Evolutionary conservation across 768 basidiomycete species (phyloP), one percentile per base, ranked within the genome.

Genomic region (Gloeostereum incarnatum): DNA sequence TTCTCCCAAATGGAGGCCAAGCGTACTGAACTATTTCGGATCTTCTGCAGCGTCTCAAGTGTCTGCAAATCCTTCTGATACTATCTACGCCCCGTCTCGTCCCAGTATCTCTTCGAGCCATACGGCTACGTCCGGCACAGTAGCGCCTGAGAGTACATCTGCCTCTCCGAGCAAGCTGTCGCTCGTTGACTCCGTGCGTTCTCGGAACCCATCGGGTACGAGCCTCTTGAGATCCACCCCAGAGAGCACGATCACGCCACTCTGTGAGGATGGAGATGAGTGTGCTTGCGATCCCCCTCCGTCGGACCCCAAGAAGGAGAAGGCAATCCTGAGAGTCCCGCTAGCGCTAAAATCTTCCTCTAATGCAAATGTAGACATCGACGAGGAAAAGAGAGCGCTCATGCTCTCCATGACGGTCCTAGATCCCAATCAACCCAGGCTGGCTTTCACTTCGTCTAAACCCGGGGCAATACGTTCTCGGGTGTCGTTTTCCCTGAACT

Each of bases 81-180:
- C 58, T 11, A 43, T 48, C 6, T 60, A 55, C 35, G 60, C 68
- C 25, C 64, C 59, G 25, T 68, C 76, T 13, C 69, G 76, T 22
- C 75, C 70, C 13, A 79, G 76, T 48, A 63, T 78, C 38, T 81
- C 77, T 24, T 80, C 79, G 19, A 70, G 65, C 4, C 67, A 69
- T 27, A 78, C 41, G 7, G 29, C n/a, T n/a, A n/a, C n/a, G n/a
- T n/a, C n/a, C n/a, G n/a, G n/a, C n/a, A n/a, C n/a, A n/a, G n/a
- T n/a, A n/a, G n/a, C n/a, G n/a, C n/a, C n/a, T n/a, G n/a, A n/a
- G n/a, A n/a, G n/a, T n/a, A n/a, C n/a, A n/a, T n/a, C n/a, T n/a
- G n/a, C n/a, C n/a, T n/a, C n/a, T 36, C 56, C 71, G 42, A 49
- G 67, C 39, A 61, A 61, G 42, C 45, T 56, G 27, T 64, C 63